Conservation (phyloP, 768 basidiomycete genomes). For the Hirschioporus abietinus region DNA sequence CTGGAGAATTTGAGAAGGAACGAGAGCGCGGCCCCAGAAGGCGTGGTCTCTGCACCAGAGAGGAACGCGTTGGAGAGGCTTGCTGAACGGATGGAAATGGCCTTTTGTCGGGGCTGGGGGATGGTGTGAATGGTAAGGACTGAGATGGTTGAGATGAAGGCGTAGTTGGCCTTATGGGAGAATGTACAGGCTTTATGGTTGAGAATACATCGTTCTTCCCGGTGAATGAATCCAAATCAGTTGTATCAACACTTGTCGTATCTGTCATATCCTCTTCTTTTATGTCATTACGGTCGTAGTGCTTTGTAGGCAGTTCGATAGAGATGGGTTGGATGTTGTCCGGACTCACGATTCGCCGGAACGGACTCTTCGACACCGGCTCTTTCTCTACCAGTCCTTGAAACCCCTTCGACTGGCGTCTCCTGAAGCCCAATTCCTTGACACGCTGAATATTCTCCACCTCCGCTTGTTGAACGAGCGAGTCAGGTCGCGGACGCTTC, state of each 20-base stretch:
- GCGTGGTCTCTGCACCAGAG: constrained; percentile 58
- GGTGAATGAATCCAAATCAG: background rate
- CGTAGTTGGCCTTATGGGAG: constrained; percentile 14
- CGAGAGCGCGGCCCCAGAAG: constrained; percentile 68
- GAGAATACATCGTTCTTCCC: constrained; percentile 15
- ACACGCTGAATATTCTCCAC: constrained; percentile 52
- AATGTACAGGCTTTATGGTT: constrained; percentile 22
- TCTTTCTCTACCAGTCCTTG: constrained; percentile 71
- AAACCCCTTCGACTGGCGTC: constrained; percentile 69
- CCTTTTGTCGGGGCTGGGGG: background rate
- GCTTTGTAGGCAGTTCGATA: background rate
- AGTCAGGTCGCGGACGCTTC: constrained; percentile 68
- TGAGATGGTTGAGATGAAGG: constrained; percentile 26
- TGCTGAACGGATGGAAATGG: background rate
- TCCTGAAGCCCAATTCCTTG: constrained; percentile 57
- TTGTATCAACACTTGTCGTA: constrained; percentile 15
- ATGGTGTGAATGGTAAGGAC: constrained; percentile 9
- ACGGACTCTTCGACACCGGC: constrained; percentile 80
- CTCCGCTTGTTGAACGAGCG: constrained; percentile 66
- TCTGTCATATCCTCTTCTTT: constrained; percentile 8
- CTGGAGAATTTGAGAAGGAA: constrained; percentile 11
- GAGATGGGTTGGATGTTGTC: constrained; percentile 2
- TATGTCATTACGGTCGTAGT: background rate
- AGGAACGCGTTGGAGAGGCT: constrained; percentile 57
- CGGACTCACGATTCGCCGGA: constrained; percentile 35